Evolutionary conservation across 805 yeast genomes (phyloP).

Genomic region (Teunomyces tritomae): DNA sequence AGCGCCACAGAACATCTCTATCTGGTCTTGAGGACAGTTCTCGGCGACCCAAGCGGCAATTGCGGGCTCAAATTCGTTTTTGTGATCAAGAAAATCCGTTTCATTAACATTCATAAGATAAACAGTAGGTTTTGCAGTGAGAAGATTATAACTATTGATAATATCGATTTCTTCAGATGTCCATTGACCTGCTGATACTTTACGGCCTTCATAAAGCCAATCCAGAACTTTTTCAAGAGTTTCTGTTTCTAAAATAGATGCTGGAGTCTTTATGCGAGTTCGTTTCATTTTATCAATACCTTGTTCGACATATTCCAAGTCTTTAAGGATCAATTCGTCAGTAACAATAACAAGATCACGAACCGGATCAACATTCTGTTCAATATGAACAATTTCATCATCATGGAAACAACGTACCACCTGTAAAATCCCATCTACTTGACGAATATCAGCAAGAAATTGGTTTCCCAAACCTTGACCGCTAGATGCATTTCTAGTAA

Average conservation of each 20-base stretch:
- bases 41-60: constrained; percentile 66
- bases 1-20: constrained; percentile 44
- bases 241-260: constrained; percentile 25
- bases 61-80: constrained; percentile 48
- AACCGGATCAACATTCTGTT: constrained; percentile 60
- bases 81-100: constrained; percentile 56
- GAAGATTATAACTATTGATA: constrained; percentile 66
- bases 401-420: constrained; percentile 65
- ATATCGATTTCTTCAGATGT: constrained; percentile 58
- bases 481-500: constrained; percentile 53
- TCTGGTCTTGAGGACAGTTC: constrained; percentile 57
- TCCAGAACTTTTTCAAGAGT: constrained; percentile 33
- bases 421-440: constrained; percentile 71
- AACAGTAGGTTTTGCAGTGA: constrained; percentile 88
- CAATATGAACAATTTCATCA: constrained; percentile 65
- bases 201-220: constrained; percentile 47
- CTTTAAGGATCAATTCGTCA: constrained; percentile 61
- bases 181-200: constrained; percentile 63
- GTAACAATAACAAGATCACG: constrained; percentile 61
- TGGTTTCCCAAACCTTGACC: constrained; percentile 78
- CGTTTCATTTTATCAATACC: constrained; percentile 31
- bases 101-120: constrained; percentile 72
- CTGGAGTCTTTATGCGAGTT: constrained; percentile 27
- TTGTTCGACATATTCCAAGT: constrained; percentile 60
- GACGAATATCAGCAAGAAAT: constrained; percentile 63